Percentiles rank a stretch among this genome's conserved stretches.
Evolutionary conservation across 1,139 yeast species (phyloP).

Genomic region (Blastobotrys aristatus): DNA sequence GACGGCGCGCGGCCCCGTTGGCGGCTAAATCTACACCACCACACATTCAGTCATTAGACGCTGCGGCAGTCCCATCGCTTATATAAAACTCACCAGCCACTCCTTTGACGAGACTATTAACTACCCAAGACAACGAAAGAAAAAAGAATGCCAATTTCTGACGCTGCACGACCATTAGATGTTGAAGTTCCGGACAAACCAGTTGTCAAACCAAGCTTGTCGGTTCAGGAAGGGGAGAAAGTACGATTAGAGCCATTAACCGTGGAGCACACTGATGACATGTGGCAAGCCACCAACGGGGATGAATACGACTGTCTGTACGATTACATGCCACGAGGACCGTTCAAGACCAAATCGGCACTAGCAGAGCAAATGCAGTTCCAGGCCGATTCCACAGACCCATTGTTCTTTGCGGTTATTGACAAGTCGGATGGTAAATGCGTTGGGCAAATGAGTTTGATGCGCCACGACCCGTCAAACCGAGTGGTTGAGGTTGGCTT

Average conservation of each 20-base stretch:
- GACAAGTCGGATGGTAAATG: constrained; percentile 19
- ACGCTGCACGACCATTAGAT: no score
- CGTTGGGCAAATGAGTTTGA: constrained; percentile 28
- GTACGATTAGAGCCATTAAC: constrained; percentile 18
- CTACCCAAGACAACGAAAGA: no score
- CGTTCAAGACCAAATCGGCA: constrained; percentile 16
- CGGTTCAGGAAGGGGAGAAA: constrained; percentile 1
- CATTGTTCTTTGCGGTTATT: constrained; percentile 25
- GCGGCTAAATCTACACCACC: no score
- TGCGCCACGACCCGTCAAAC: constrained; percentile 26
- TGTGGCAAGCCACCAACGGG: constrained; percentile 15
- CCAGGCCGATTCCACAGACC: constrained; percentile 13
- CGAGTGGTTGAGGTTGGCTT: constrained; percentile 32
- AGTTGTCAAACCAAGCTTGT: no score
- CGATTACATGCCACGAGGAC: constrained; percentile 24
- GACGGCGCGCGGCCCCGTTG: no score
- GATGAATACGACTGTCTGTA: no score
- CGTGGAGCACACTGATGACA: constrained; percentile 16
- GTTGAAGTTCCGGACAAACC: no score
- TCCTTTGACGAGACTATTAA: no score
- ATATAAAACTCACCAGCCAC: no score
- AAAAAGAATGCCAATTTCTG: no score
- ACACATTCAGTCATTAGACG: no score
- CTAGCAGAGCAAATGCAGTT: constrained; percentile 10
- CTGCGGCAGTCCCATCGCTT: no score